Evolutionary conservation across 495 filamentous ascomycete species (phyloP).

Genomic region (Tetracladium marchalianum): DNA sequence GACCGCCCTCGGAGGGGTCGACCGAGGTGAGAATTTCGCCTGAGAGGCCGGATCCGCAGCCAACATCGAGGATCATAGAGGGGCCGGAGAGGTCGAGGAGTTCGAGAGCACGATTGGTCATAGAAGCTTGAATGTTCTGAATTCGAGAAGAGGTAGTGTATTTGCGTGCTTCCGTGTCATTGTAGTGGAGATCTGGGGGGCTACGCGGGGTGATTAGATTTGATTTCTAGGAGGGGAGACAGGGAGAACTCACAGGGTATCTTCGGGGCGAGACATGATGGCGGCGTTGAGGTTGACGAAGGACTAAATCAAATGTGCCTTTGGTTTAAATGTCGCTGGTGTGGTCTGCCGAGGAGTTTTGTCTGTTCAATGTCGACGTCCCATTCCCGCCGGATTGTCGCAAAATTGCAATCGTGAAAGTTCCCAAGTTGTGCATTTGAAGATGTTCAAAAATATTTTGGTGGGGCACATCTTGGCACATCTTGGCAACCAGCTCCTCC

Average conservation of each 20-base stretch:
- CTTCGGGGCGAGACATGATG: slow-evolving; percentile 92
- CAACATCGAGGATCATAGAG: slow-evolving; percentile 85
- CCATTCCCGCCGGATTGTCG: no score
- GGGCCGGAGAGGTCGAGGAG: slow-evolving; percentile 75
- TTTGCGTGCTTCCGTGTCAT: slow-evolving; percentile 87
- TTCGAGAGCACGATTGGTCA: slow-evolving; percentile 86
- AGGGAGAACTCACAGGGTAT: slow-evolving; percentile 57
- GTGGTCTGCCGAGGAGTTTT: no score
- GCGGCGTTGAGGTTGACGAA: neutral
- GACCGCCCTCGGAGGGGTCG: slow-evolving; percentile 57
- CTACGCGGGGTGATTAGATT: slow-evolving; percentile 30
- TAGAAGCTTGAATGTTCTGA: slow-evolving; percentile 83
- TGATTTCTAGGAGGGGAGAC: slow-evolving; percentile 4
- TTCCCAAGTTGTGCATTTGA: no score
- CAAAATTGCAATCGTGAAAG: no score
- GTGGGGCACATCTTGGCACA: no score
- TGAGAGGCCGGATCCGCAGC: slow-evolving; percentile 89
- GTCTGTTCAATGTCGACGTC: no score
- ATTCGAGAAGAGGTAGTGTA: slow-evolving; percentile 98
- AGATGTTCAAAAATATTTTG: no score
- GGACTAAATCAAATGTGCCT: no score
- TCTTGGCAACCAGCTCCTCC: no score
- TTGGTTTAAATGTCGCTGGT: no score
- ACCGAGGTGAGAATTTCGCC: slow-evolving; percentile 80
- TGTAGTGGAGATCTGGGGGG: slow-evolving; percentile 92